Evolutionary conservation across 2,329 filamentous ascomycete species (phyloP).

Genomic region (Claviceps digitariae): DNA sequence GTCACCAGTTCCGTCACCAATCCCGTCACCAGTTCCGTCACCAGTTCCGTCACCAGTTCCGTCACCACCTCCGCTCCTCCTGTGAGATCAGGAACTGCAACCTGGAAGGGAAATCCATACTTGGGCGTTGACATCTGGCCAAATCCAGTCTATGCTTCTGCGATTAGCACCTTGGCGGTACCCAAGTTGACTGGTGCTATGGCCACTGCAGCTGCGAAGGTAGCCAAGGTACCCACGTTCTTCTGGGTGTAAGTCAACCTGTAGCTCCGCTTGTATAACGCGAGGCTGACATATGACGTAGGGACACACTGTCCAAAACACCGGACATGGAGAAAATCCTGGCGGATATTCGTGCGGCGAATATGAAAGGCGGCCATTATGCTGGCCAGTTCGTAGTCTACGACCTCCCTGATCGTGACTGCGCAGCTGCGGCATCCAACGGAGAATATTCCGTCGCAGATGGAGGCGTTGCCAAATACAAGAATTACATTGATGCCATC

Average conservation of each 20-base stretch:
- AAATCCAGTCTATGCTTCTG: slow-evolving; percentile 32
- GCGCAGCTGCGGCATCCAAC: slow-evolving; percentile 41
- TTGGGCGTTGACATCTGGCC: slow-evolving; percentile 23
- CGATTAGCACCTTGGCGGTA: slow-evolving; percentile 42
- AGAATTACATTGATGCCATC: slow-evolving; percentile 39
- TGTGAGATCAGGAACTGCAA: slow-evolving; percentile 21
- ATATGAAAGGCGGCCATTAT: slow-evolving; percentile 24
- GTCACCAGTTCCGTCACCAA: not conserved
- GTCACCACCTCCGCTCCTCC: slow-evolving; percentile 5
- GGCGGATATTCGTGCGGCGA: slow-evolving; percentile 26
- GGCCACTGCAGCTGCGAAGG: slow-evolving; percentile 36
- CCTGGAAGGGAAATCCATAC: slow-evolving; percentile 42
- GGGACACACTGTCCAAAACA: slow-evolving; percentile 36
- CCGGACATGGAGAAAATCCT: slow-evolving; percentile 32
- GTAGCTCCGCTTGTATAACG: not conserved
- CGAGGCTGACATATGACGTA: slow-evolving; percentile 12
- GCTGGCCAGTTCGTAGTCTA: slow-evolving; percentile 41
- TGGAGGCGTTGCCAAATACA: slow-evolving; percentile 39
- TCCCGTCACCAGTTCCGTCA: not conserved
- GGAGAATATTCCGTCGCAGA: slow-evolving; percentile 39
- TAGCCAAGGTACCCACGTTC: slow-evolving; percentile 38
- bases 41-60: not conserved
- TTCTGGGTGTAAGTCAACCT: slow-evolving; percentile 32
- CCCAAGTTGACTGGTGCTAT: slow-evolving; percentile 45
- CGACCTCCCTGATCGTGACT: slow-evolving; percentile 45